Base-by-base conservation (phyloP, 2,329 filamentous ascomycete species). In the Colletotrichum caudatum region DNA sequence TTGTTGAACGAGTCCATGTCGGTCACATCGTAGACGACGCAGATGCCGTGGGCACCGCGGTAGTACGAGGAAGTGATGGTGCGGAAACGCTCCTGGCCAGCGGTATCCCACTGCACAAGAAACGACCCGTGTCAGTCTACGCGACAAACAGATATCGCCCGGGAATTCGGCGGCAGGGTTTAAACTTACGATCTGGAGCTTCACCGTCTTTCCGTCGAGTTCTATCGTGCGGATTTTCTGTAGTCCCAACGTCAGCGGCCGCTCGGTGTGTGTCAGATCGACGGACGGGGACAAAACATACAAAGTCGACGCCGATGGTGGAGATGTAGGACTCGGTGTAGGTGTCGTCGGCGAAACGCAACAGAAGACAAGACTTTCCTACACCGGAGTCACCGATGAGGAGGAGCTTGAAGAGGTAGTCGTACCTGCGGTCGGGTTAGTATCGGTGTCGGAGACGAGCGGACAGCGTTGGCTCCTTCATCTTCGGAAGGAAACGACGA, bases 1-100 rank as follows among this genome's bases (percentile, higher is more conserved):
- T 98, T 99, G 92, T 99, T 98, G 94, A 99, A 99, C 39, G 94
- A 97, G 84, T 98, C 96, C 95, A 98, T 98, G 84, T 99, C 96
- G 77, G 96, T 99, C 81, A 99, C 96, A 91, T 99, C 96, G 90
- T 98, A 99, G 82, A 99, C 96, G 78, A 99, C 95, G 86, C 96
- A 99, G 86, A 99, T 99, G 79, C 96, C 96, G 86, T 98, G 96
- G 77, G 96, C 96, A 80, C 96, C 96, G 81, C 96, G 94, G 89
- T 99, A 99, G 90, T 99, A 99, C 74, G 96, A 98, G 53, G 95
- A 98, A 74, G 96, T 99, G 87, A 99, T 99, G 79, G 96, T 99
- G 83, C 96, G 93, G 94, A 99, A 99, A 80, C 96, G 94, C 87
- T 99, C 96, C 87, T 99, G 96, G 78, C 96, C 96, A 76, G 96